phyloP scores from a whole-genome alignment of 805 yeast genomes.

The Metschnikowia gruessii region DNA sequence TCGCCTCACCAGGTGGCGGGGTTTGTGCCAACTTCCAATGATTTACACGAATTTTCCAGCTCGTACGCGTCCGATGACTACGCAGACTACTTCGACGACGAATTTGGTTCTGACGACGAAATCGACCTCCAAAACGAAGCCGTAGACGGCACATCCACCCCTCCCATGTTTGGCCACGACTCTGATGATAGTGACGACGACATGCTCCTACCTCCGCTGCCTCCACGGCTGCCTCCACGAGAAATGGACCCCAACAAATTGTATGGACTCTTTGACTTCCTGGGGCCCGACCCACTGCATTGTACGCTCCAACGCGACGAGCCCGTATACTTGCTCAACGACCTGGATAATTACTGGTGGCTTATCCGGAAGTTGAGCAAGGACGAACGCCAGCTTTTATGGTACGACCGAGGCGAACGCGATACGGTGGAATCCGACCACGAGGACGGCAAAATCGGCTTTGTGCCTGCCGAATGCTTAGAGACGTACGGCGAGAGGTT shows the following conservation, averaged over 20 bases:
- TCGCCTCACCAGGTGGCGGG: background rate
- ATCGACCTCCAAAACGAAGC: slow-evolving; percentile 13
- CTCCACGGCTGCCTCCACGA: slow-evolving; percentile 76
- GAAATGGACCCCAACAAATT: slow-evolving; percentile 80
- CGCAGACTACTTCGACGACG: slow-evolving; percentile 10
- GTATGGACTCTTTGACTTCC: slow-evolving; percentile 83
- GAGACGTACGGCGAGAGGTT: slow-evolving; percentile 90
- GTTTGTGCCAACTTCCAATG: background rate
- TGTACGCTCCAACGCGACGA: slow-evolving; percentile 77
- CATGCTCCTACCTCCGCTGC: slow-evolving; percentile 51
- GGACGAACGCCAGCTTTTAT: slow-evolving; percentile 25
- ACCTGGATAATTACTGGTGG: slow-evolving; percentile 97
- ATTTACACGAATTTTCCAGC: background rate
- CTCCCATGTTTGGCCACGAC: slow-evolving; percentile 19
- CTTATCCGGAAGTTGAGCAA: slow-evolving; percentile 52
- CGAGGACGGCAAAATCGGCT: slow-evolving; percentile 78
- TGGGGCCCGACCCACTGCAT: slow-evolving; percentile 92
- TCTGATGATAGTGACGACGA: slow-evolving; percentile 39
- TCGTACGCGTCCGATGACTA: slow-evolving; percentile 2
- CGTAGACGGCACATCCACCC: background rate
- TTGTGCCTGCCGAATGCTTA: slow-evolving; percentile 93
- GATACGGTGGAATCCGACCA: slow-evolving; percentile 22
- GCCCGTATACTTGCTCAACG: slow-evolving; percentile 77
- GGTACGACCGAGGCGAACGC: slow-evolving; percentile 13
- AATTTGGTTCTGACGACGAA: slow-evolving; percentile 6